Evolutionary conservation across 2,329 filamentous ascomycete genomes (phyloP).

Genomic region (Ophiostoma populinum): DNA sequence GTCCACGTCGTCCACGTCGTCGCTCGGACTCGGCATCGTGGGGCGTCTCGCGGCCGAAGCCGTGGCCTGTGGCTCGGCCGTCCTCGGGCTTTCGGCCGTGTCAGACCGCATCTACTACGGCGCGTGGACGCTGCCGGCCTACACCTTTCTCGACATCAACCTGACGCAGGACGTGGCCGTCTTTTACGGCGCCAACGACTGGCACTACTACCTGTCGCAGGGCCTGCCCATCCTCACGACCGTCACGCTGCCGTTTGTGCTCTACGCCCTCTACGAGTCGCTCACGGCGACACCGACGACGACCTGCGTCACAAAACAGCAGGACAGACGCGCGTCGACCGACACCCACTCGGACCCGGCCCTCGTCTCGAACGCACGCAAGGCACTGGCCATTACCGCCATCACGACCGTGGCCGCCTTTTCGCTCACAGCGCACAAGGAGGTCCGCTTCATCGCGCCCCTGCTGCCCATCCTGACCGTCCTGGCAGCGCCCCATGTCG

Average conservation of each 20-base stretch:
- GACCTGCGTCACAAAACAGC: not conserved
- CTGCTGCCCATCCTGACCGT: slow-evolving; percentile 75
- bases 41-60: slow-evolving; percentile 44
- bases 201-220: slow-evolving; percentile 87
- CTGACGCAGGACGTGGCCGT: slow-evolving; percentile 71
- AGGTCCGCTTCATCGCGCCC: slow-evolving; percentile 92
- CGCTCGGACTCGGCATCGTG: slow-evolving; percentile 25
- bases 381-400: slow-evolving; percentile 39
- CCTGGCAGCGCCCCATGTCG: slow-evolving; percentile 51
- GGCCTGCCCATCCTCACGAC: slow-evolving; percentile 77
- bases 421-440: slow-evolving; percentile 80
- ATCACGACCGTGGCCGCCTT: slow-evolving; percentile 43
- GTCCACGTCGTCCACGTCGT: slow-evolving; percentile 24
- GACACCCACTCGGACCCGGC: slow-evolving; percentile 18
- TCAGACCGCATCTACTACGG: slow-evolving; percentile 70
- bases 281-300: slow-evolving; percentile 4
- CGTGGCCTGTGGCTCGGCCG: slow-evolving; percentile 41
- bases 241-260: slow-evolving; percentile 61
- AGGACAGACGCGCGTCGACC: not conserved
- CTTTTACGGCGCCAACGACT: slow-evolving; percentile 81
- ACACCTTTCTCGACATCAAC: slow-evolving; percentile 83
- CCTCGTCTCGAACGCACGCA: slow-evolving; percentile 26
- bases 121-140: slow-evolving; percentile 72
- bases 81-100: slow-evolving; percentile 45
- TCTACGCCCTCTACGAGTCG: slow-evolving; percentile 43